A percentile compares a stretch with the other conserved stretches of the same genome.
Conservation (phyloP, 1,284 basidiomycete genomes). For the Bjerkandera adusta region DNA sequence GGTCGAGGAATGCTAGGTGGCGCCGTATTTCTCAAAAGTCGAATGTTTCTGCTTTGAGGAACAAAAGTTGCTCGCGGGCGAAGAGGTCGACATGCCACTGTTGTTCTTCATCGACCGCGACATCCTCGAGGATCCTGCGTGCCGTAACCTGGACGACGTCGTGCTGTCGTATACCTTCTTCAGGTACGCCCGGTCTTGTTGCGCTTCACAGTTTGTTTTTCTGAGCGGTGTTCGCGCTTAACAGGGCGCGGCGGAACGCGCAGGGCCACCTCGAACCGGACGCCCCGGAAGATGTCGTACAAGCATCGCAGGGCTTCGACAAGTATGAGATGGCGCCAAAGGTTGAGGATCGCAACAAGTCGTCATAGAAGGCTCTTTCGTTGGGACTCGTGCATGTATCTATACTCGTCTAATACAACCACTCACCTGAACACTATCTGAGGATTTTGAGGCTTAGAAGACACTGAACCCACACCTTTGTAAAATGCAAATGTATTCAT, state of each 20-base stretch:
- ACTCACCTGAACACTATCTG: too few species aligned
- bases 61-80: conserved; percentile 91
- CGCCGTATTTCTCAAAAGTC: conserved; percentile 98
- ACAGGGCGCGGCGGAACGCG: conserved; percentile 76
- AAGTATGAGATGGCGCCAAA: conserved; percentile 48
- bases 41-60: conserved; percentile 99
- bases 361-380: too few species aligned
- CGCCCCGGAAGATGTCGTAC: conserved; percentile 74
- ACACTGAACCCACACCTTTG: not conserved
- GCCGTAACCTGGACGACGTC: conserved; percentile 86
- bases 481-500: not conserved
- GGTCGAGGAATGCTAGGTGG: too few species aligned
- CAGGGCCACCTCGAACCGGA: conserved; percentile 85
- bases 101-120: conserved; percentile 99
- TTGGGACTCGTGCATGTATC: too few species aligned
- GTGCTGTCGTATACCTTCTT: conserved; percentile 98
- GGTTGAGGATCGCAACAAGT: conserved; percentile 28
- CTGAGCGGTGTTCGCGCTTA: too few species aligned
- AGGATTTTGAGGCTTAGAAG: not conserved
- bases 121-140: conserved; percentile 87
- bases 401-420: too few species aligned
- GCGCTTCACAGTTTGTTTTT: conserved; percentile 2
- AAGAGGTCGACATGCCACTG: conserved; percentile 97
- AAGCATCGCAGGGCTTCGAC: conserved; percentile 77
- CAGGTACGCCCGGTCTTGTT: conserved; percentile 59